Percentiles rank a stretch among this genome's conserved stretches.
Conservation (phyloP, 2,329 filamentous ascomycete genomes). For the Beauveria scarabaeidicola region DNA sequence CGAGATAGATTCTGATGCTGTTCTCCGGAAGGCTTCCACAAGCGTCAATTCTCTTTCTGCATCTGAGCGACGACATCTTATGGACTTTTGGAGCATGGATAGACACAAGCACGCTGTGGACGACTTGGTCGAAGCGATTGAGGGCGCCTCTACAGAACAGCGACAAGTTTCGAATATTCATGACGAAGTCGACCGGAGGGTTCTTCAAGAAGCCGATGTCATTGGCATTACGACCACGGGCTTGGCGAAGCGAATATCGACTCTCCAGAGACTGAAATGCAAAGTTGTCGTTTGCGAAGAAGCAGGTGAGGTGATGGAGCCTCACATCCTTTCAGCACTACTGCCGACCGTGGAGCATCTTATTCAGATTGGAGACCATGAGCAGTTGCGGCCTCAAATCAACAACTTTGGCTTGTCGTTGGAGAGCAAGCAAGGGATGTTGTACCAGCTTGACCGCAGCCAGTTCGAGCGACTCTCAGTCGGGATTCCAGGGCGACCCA, state of each 20-base stretch:
- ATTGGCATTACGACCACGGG: slow-evolving; percentile 52
- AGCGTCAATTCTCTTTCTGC: not conserved
- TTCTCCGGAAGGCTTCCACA: not conserved
- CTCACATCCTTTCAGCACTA: slow-evolving; percentile 48
- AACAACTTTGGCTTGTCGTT: slow-evolving; percentile 39
- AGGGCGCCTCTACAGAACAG: not conserved
- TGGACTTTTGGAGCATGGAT: not conserved
- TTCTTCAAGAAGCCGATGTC: slow-evolving; percentile 30
- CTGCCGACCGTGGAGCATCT: slow-evolving; percentile 48
- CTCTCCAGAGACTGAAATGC: slow-evolving; percentile 35
- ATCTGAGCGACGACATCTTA: not conserved
- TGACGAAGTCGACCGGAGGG: slow-evolving; percentile 26
- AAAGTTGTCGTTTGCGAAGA: slow-evolving; percentile 57
- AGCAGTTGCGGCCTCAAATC: slow-evolving; percentile 50
- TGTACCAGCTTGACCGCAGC: slow-evolving; percentile 14
- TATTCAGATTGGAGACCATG: slow-evolving; percentile 56
- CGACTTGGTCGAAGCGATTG: not conserved
- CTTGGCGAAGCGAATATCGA: slow-evolving; percentile 39
- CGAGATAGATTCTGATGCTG: not conserved
- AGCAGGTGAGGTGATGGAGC: slow-evolving; percentile 55
- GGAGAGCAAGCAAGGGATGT: slow-evolving; percentile 12
- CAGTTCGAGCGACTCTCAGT: slow-evolving; percentile 37
- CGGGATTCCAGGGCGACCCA: slow-evolving; percentile 16
- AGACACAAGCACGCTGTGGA: not conserved
- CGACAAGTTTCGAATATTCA: slow-evolving; percentile 11